Evolutionary conservation across 805 yeast genomes (phyloP).

Genomic region (Myxozyma kluyveri): DNA sequence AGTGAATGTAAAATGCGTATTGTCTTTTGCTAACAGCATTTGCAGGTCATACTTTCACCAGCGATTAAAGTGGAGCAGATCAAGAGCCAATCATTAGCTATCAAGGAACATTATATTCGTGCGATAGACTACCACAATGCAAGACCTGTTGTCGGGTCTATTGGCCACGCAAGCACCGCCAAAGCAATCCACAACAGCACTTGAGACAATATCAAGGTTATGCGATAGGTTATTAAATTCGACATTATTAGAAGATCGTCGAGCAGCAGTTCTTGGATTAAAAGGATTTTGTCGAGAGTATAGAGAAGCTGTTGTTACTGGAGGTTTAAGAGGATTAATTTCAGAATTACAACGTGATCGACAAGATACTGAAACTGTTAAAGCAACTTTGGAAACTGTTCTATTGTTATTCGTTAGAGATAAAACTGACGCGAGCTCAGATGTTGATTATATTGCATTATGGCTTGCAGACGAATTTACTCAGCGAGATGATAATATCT

Average conservation of each 20-base stretch:
- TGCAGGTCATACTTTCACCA: no score
- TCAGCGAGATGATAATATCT: conserved; percentile 48
- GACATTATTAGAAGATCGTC: conserved; percentile 73
- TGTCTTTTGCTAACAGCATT: no score
- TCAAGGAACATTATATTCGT: not conserved
- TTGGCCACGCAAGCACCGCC: conserved; percentile 47
- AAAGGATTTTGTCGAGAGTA: conserved; percentile 86
- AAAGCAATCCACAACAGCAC: conserved; percentile 53
- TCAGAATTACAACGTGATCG: conserved; percentile 61
- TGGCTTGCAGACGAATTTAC: conserved; percentile 96
- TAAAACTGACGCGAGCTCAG: conserved; percentile 43
- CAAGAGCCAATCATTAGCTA: not conserved
- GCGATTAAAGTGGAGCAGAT: not conserved
- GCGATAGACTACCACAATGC: conserved; percentile 23
- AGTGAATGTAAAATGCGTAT: no score
- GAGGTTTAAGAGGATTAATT: conserved; percentile 74
- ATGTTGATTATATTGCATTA: conserved; percentile 78
- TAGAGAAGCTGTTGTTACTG: conserved; percentile 85
- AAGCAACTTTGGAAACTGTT: conserved; percentile 81
- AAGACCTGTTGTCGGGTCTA: conserved; percentile 38
- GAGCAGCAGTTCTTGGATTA: conserved; percentile 86
- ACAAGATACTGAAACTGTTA: conserved; percentile 67
- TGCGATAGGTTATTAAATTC: conserved; percentile 87
- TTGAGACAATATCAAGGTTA: conserved; percentile 81
- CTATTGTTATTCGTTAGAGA: conserved; percentile 76